Percentiles rank a stretch among this genome's conserved stretches.
phyloP scores from a whole-genome alignment of 768 basidiomycete genomes.

The Collybia sordida region DNA sequence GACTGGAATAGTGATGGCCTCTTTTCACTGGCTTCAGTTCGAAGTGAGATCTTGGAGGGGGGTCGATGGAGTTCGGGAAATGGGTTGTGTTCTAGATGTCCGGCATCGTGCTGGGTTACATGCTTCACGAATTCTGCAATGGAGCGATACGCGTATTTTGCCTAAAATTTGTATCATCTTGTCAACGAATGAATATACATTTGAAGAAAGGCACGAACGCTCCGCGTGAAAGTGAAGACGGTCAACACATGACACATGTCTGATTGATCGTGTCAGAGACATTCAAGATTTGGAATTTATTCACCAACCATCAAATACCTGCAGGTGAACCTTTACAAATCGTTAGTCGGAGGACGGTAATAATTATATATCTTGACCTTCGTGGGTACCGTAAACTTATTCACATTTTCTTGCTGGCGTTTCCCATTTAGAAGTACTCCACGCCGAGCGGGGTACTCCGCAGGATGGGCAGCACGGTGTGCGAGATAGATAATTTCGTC shows the following conservation, averaged over 20 bases:
- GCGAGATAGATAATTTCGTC: conserved; percentile 81
- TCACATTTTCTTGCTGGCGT: conserved; percentile 51
- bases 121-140: conserved; percentile 59
- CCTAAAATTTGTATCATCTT: conserved; percentile 37
- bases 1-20: not conserved
- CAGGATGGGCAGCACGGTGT: conserved; percentile 77
- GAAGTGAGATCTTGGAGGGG: conserved; percentile 19
- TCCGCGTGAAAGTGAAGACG: conserved; percentile 65
- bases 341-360: not conserved
- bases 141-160: conserved; percentile 58
- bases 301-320: conserved; percentile 68
- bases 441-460: conserved; percentile 56
- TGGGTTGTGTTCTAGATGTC: conserved; percentile 38
- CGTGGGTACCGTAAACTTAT: conserved; percentile 51
- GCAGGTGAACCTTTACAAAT: conserved; percentile 59
- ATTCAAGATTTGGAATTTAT: not conserved
- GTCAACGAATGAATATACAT: not conserved
- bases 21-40: conserved; percentile 13
- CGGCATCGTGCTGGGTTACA: conserved; percentile 39
- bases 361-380: conserved; percentile 31
- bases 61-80: conserved; percentile 45
- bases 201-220: conserved; percentile 34
- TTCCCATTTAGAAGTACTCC: conserved; percentile 45
- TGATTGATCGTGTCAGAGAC: conserved; percentile 17
- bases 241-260: conserved; percentile 77